Evolutionary conservation across 441 rosid species (phyloP).

Genomic region (Eutrema salsugineum): DNA sequence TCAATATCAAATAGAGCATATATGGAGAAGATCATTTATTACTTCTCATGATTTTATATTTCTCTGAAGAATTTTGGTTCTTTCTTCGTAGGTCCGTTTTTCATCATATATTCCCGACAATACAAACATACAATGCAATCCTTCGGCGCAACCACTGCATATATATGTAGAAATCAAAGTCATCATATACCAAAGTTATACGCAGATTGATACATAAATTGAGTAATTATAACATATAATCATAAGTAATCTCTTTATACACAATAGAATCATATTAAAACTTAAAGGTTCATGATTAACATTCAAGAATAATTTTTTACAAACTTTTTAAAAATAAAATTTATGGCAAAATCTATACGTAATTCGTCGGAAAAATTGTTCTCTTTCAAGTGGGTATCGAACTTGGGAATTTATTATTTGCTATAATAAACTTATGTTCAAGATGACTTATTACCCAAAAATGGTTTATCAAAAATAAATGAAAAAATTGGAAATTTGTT

Average conservation of each 20-base stretch:
- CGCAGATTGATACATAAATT: neutral
- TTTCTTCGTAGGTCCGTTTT: conserved; percentile 25
- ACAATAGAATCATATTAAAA: neutral
- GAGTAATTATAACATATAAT: neutral
- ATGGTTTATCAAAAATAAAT: too few species aligned
- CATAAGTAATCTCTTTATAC: neutral
- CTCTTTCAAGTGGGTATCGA: too few species aligned
- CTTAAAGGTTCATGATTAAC: neutral
- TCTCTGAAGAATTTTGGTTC: conserved; percentile 3
- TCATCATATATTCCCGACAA: conserved; percentile 22
- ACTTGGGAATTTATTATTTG: neutral
- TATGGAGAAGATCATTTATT: neutral
- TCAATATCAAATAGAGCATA: neutral
- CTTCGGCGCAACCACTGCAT: conserved; percentile 11
- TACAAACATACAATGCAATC: conserved; percentile 5
- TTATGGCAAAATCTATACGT: too few species aligned
- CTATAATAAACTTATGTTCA: too few species aligned
- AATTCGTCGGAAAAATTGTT: too few species aligned
- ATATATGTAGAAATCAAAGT: neutral
- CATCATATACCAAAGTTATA: neutral
- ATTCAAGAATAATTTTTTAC: neutral
- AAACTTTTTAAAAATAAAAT: neutral
- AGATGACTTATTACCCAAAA: too few species aligned
- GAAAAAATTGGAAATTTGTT: too few species aligned
- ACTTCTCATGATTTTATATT: neutral